Evolutionary conservation across 192 early-diverging fungal genomes (phyloP).

Genomic region (Coemansia sp.): DNA sequence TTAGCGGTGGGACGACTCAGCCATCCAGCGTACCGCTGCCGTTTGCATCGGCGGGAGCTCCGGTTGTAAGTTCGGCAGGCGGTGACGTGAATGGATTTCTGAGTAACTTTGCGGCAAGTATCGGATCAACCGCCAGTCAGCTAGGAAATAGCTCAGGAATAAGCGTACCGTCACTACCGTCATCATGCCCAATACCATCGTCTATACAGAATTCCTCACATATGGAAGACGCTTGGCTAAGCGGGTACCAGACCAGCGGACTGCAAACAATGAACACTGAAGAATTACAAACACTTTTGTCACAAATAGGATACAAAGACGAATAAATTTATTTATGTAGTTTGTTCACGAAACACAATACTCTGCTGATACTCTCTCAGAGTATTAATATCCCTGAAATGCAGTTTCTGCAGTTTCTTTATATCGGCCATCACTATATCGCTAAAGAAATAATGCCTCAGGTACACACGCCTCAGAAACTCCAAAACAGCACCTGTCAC

Average conservation of each 20-base stretch:
- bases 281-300: conserved; percentile 6
- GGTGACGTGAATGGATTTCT: conserved; percentile 48
- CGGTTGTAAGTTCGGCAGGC: not conserved
- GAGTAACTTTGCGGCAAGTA: conserved; percentile 50
- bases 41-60: not conserved
- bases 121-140: conserved; percentile 48
- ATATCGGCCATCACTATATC: conserved; percentile 50
- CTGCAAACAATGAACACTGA: conserved; percentile 8
- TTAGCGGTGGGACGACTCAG: conserved; percentile 11
- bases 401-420: conserved; percentile 37
- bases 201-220: not conserved
- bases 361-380: conserved; percentile 43
- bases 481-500: conserved; percentile 69
- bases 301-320: conserved; percentile 19
- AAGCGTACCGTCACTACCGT: not conserved
- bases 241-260: not conserved
- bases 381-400: conserved; percentile 45
- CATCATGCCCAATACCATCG: not conserved
- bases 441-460: conserved; percentile 58
- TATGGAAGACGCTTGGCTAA: too few species aligned
- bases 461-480: conserved; percentile 65
- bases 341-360: conserved; percentile 19
- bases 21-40: not conserved
- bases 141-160: conserved; percentile 10
- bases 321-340: conserved; percentile 11